A percentile compares a stretch with the other conserved stretches of the same genome.
These are phyloP conservation scores for Stylosanthes scabra DNA, from an alignment of 331 rosid genomes.

Conservation along the genomic window DNA sequence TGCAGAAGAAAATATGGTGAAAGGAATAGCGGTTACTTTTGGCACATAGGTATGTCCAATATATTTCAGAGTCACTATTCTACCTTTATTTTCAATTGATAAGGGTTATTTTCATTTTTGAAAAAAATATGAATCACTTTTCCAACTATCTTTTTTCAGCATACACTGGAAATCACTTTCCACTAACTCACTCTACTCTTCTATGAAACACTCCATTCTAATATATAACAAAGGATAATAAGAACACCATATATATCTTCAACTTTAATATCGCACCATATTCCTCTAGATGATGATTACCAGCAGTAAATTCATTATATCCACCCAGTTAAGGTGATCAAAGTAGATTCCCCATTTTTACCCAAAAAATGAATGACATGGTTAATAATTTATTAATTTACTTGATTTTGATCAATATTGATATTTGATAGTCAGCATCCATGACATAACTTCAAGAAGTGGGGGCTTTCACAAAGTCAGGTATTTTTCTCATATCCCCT, in stretches of 20 bases:
- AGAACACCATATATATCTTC: conserved; percentile 1
- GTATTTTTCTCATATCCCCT: conserved; percentile 8
- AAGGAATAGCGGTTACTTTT: neutral
- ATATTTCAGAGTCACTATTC: conserved; percentile 4
- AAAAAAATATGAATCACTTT: conserved; percentile 8
- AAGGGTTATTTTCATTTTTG: conserved; percentile 14
- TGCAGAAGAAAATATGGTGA: neutral
- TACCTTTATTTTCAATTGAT: conserved; percentile 5
- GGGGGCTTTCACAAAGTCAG: conserved; percentile 8
- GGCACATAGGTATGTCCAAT: neutral
- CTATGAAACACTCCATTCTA: conserved; percentile 15
- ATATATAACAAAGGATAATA: conserved; percentile 9
- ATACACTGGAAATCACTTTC: conserved; percentile 1
- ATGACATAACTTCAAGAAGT: conserved; percentile 15
- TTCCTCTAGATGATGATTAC: conserved; percentile 12
- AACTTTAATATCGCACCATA: neutral
- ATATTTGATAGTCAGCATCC: conserved; percentile 12
- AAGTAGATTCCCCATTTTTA: conserved; percentile 8
- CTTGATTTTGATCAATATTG: conserved; percentile 15
- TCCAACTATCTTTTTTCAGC: conserved; percentile 8
- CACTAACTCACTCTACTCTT: neutral
- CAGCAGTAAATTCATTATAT: conserved; percentile 28
- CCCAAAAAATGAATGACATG: conserved; percentile 24
- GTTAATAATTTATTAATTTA: conserved; percentile 7
- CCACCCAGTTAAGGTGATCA: conserved; percentile 9